Evolutionary conservation across 1,284 basidiomycete genomes (phyloP).

Genomic region (Cutaneotrichosporon spelunceum): DNA sequence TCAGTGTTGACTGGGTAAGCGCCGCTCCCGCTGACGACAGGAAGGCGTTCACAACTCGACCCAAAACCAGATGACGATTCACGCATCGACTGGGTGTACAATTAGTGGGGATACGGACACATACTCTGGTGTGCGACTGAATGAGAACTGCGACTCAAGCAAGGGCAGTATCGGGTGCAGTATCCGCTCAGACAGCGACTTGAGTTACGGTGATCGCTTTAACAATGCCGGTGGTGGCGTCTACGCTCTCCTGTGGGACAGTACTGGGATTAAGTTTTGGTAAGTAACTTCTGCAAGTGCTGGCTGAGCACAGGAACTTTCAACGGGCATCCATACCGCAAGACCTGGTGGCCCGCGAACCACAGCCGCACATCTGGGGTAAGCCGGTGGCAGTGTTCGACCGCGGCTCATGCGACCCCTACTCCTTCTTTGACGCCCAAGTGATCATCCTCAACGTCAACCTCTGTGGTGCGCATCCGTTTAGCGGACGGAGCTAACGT

Average conservation of each 20-base stretch:
- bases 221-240: slow-evolving; percentile 69
- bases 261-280: slow-evolving; percentile 67
- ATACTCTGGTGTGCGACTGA: slow-evolving; percentile 30
- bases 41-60: slow-evolving; percentile 45
- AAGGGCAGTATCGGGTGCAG: slow-evolving; percentile 66
- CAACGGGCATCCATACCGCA: slow-evolving; percentile 62
- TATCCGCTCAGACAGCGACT: slow-evolving; percentile 57
- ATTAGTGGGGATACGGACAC: slow-evolving; percentile 30
- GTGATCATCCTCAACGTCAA: slow-evolving; percentile 65
- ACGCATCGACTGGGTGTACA: slow-evolving; percentile 42
- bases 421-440: slow-evolving; percentile 67
- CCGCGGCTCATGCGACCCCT: slow-evolving; percentile 61
- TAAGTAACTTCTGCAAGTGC: slow-evolving; percentile 28
- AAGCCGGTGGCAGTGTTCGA: slow-evolving; percentile 65
- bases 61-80: slow-evolving; percentile 45
- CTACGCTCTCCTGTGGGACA: slow-evolving; percentile 68
- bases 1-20: slow-evolving; percentile 17
- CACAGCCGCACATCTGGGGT: slow-evolving; percentile 66
- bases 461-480: slow-evolving; percentile 38
- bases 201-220: slow-evolving; percentile 67
- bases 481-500: background rate
- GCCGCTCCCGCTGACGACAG: slow-evolving; percentile 20
- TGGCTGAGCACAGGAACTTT: slow-evolving; percentile 58
- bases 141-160: slow-evolving; percentile 36
- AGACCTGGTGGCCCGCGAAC: slow-evolving; percentile 62